Conservation (phyloP, 352 stramenopile genomes). For the Saprolegnia parasitica region DNA sequence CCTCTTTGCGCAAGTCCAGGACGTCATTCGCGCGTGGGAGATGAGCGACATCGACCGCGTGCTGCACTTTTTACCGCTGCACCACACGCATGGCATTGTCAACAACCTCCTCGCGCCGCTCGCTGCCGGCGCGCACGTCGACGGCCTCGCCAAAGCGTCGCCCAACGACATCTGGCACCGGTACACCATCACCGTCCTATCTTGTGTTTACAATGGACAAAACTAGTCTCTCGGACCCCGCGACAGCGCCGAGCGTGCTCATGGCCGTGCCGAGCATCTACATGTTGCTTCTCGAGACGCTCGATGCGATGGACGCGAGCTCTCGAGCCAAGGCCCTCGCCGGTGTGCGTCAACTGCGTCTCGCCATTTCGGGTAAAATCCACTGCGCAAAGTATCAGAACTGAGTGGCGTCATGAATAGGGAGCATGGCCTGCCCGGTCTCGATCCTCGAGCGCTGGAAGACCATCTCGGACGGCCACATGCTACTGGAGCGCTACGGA, state of each 20-base stretch:
- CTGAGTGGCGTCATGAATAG: slow-evolving; percentile 34
- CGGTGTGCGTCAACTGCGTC: slow-evolving; percentile 33
- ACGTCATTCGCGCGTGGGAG: slow-evolving; percentile 80
- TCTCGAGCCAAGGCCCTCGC: not conserved
- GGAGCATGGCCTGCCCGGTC: slow-evolving; percentile 82
- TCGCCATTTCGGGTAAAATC: slow-evolving; percentile 42
- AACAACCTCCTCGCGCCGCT: slow-evolving; percentile 76
- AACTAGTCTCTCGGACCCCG: slow-evolving; percentile 20
- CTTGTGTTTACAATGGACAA: slow-evolving; percentile 29
- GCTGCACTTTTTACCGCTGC: slow-evolving; percentile 85
- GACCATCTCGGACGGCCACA: slow-evolving; percentile 58
- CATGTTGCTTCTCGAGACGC: slow-evolving; percentile 77
- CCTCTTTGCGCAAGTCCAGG: slow-evolving; percentile 70
- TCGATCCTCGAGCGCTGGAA: slow-evolving; percentile 80
- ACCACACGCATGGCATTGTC: slow-evolving; percentile 88
- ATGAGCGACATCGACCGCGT: slow-evolving; percentile 73
- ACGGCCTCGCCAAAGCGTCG: slow-evolving; percentile 9
- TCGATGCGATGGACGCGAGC: slow-evolving; percentile 35
- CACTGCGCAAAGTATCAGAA: not conserved
- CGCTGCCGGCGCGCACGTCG: slow-evolving; percentile 4
- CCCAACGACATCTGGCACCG: slow-evolving; percentile 12
- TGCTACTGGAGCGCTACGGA: slow-evolving; percentile 75
- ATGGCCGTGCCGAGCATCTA: slow-evolving; percentile 92
- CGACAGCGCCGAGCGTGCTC: slow-evolving; percentile 51
- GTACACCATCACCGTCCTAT: not conserved